phyloP scores from a whole-genome alignment of 305 asterid genomes.

The Caryopteris hybrid region DNA sequence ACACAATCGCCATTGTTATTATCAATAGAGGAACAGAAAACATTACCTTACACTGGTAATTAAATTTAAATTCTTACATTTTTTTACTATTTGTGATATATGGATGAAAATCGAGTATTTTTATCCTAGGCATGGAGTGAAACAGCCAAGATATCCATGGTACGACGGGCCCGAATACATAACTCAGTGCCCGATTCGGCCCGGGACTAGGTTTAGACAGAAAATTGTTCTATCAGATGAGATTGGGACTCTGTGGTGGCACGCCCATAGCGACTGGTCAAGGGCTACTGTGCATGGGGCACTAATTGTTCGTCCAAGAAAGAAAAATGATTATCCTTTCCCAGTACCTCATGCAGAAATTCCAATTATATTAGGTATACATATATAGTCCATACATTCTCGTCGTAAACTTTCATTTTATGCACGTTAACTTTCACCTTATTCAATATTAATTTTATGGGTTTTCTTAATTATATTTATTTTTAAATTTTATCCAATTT shows the following conservation, averaged over 20 bases:
- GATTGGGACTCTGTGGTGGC: constrained; percentile 84
- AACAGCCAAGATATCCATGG: constrained; percentile 68
- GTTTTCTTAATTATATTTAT: no score
- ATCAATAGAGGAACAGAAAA: constrained; percentile 44
- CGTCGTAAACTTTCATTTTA: no score
- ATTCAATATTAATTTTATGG: no score
- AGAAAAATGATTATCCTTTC: constrained; percentile 42
- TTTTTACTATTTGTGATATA: background rate
- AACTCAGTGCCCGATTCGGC: constrained; percentile 73
- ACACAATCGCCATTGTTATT: constrained; percentile 47
- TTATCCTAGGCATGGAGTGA: constrained; percentile 61
- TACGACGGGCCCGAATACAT: constrained; percentile 73
- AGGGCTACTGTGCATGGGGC: constrained; percentile 70
- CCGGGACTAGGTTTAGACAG: constrained; percentile 53
- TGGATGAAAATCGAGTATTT: no score
- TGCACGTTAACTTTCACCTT: no score
- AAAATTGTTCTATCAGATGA: constrained; percentile 51
- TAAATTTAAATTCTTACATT: background rate
- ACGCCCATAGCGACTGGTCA: constrained; percentile 81
- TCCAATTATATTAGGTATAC: constrained; percentile 66
- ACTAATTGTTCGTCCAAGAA: constrained; percentile 41
- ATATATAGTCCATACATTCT: no score
- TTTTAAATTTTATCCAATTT: no score
- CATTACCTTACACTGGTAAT: constrained; percentile 69
- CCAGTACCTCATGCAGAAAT: constrained; percentile 49